Conservation (phyloP, 805 yeast species). For the Hanseniaspora guilliermondii region DNA sequence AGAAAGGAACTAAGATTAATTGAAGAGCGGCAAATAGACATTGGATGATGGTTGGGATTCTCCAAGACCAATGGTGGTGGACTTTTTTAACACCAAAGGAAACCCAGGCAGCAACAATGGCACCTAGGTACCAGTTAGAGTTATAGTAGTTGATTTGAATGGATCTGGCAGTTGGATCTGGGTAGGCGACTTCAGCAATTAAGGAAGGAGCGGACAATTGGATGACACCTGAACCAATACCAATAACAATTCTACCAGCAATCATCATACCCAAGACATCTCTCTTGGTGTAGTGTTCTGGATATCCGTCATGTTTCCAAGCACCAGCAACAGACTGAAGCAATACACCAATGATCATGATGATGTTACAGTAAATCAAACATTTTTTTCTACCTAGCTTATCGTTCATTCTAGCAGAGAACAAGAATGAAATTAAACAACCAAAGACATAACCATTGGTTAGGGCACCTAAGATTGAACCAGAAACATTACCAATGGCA, state of each 20-base stretch:
- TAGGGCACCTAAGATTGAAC: conserved; percentile 33
- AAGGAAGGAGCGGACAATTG: conserved; percentile 37
- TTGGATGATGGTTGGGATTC: conserved; percentile 43
- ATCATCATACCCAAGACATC: conserved; percentile 30
- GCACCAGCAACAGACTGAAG: conserved; percentile 17
- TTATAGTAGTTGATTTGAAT: conserved; percentile 37
- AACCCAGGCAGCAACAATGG: conserved; percentile 41
- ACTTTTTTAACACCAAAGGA: conserved; percentile 34
- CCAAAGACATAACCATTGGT: conserved; percentile 36
- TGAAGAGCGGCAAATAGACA: conserved; percentile 37
- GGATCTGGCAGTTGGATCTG: conserved; percentile 30
- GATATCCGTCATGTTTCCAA: conserved; percentile 25
- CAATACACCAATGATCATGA: conserved; percentile 18
- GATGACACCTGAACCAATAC: conserved; percentile 35
- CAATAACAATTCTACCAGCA: conserved; percentile 36
- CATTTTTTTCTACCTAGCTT: conserved; percentile 32
- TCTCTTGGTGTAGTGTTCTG: conserved; percentile 29
- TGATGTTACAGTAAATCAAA: conserved; percentile 19
- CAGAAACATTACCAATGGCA: conserved; percentile 31
- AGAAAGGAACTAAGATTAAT: conserved; percentile 28
- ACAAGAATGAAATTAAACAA: conserved; percentile 24
- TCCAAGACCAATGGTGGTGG: conserved; percentile 35
- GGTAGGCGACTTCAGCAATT: conserved; percentile 40
- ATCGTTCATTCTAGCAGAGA: conserved; percentile 28
- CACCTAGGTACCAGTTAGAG: conserved; percentile 43